Evolutionary conservation across 2,329 filamentous ascomycete species (phyloP), one percentile per base, ranked within the genome.

Genomic region (Passalora sequoiae): DNA sequence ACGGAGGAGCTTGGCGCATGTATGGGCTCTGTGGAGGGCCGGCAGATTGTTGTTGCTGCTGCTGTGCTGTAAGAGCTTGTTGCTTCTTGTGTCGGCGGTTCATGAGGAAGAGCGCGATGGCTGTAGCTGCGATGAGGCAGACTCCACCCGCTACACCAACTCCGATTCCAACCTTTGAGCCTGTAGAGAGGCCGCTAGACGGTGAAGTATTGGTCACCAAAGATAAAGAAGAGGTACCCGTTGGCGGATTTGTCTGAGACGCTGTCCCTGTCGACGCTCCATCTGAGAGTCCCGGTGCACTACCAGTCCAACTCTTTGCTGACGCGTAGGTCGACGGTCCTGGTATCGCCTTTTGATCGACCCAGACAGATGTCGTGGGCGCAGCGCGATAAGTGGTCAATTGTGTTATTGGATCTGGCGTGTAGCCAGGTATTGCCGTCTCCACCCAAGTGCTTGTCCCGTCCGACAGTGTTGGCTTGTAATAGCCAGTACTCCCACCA

Each of bases 401-500:
- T 24, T 51, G 44, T 3, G 43, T 49, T 33, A 59, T 38, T 12
- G 48, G 24, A 12, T 45, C 31, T 4, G 55, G 55, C 7, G 55
- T 57, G 20, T 43, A 25, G n/a, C 25, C 25, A 5, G 47, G 30
- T 5, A 59, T 33, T 4, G 49, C 53, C 1, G 55, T 60, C 7
- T 27, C 22, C 12, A 57, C 37, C 54, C 57, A 61, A 2, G 55
- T 54, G 32, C 43, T 56, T 1, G 44, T 51, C 2, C 55, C 54
- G n/a, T 44, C 43, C 6, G 43, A 38, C 4, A 52, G 46, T 7
- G 52, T 54, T 6, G 50, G 39, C 24, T 49, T 54, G 36, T 55
- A 58, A 35, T 60, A 62, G 4, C 48, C 53, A 2, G 56, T 60
- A 10, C 43, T 53, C 2, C 59, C 59, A 6, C 54, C 56, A 7